A percentile compares a stretch with the other conserved stretches of the same genome.
These are phyloP conservation scores for Arthrobotrys entomopaga DNA, from an alignment of 2,329 filamentous ascomycete species.

Conservation along the genomic window DNA sequence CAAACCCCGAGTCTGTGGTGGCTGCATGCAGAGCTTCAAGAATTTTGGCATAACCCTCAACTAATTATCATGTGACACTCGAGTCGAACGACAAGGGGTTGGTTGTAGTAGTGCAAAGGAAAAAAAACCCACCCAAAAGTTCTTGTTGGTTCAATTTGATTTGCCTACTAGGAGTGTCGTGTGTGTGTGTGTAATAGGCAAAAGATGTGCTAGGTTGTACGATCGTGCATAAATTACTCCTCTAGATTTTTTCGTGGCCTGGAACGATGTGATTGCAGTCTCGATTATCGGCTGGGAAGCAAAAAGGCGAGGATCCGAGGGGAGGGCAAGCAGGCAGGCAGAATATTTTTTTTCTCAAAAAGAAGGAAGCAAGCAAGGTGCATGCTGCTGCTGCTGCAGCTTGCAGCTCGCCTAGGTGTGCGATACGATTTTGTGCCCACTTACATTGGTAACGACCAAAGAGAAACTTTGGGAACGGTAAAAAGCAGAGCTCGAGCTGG, in stretches of 20 bases:
- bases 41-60: too few relatives aligned
- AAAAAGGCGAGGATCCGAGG: slow-evolving; percentile 3
- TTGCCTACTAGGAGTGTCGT: too few relatives aligned
- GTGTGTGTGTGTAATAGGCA: slow-evolving; percentile 35
- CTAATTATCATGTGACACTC: slow-evolving; percentile 18
- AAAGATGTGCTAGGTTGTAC: slow-evolving; percentile 6
- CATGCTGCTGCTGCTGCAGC: slow-evolving; percentile 28
- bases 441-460: slow-evolving; percentile 15
- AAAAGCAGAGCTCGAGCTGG: too few relatives aligned
- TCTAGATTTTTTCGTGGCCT: slow-evolving; percentile 7
- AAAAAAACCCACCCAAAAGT: background rate
- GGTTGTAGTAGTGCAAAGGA: background rate
- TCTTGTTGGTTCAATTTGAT: slow-evolving; percentile 6
- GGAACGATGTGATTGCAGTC: slow-evolving; percentile 40
- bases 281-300: slow-evolving; percentile 32
- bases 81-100: slow-evolving; percentile 7
- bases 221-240: background rate
- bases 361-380: background rate
- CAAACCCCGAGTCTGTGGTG: too few relatives aligned
- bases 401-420: slow-evolving; percentile 53
- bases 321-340: too few relatives aligned
- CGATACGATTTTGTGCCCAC: slow-evolving; percentile 39
- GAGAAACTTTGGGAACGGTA: slow-evolving; percentile 30
- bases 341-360: slow-evolving; percentile 7
- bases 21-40: too few relatives aligned